These are phyloP conservation scores for Rhazya stricta DNA, from an alignment of 257 asterid species.

Conservation along the genomic window DNA sequence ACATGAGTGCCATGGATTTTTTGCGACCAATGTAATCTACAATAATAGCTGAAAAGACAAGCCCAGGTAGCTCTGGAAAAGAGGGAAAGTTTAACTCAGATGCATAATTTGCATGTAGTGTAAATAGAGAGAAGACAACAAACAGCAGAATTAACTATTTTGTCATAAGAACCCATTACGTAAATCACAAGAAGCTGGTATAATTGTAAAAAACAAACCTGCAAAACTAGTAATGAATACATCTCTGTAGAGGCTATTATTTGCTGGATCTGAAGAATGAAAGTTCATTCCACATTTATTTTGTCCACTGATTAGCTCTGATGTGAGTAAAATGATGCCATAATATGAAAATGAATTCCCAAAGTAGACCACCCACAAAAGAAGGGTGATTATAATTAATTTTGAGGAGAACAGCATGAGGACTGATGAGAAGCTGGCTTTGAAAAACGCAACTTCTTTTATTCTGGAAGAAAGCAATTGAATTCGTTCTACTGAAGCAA, in stretches of 20 bases:
- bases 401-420: slow-evolving; percentile 41
- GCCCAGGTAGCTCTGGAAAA: slow-evolving; percentile 74
- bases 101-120: not conserved
- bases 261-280: slow-evolving; percentile 20
- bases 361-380: slow-evolving; percentile 52
- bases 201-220: slow-evolving; percentile 32
- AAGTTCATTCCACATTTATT: slow-evolving; percentile 34
- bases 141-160: not conserved
- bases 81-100: slow-evolving; percentile 5
- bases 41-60: slow-evolving; percentile 48
- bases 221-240: slow-evolving; percentile 68
- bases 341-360: slow-evolving; percentile 67
- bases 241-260: slow-evolving; percentile 46
- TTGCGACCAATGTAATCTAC: slow-evolving; percentile 71
- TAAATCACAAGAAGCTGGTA: not conserved
- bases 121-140: not conserved
- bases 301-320: slow-evolving; percentile 59
- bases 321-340: slow-evolving; percentile 68
- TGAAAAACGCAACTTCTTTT: slow-evolving; percentile 10
- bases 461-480: slow-evolving; percentile 27
- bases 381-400: slow-evolving; percentile 46
- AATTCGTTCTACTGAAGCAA: slow-evolving; percentile 21
- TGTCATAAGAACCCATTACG: not conserved
- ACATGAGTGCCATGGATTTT: slow-evolving; percentile 54
- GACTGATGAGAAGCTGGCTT: slow-evolving; percentile 35